Percentiles rank a stretch among this genome's conserved stretches.
phyloP scores from a whole-genome alignment of 2,329 filamentous ascomycete genomes.

The Periconia digitata region DNA sequence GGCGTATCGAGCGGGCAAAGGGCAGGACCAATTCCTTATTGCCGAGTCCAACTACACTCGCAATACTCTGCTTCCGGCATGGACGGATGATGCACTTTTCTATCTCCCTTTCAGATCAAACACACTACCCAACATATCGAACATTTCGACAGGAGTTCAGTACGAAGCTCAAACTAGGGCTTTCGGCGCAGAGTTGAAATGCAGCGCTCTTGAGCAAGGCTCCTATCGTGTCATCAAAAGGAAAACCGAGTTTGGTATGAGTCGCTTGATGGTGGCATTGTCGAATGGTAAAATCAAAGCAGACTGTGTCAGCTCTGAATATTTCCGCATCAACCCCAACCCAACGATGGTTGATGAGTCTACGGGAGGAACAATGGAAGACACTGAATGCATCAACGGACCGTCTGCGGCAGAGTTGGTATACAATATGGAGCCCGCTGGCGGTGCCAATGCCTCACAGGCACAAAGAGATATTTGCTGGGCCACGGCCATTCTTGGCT shows the following conservation, averaged over 20 bases:
- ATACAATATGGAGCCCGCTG: neutral
- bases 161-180: constrained; percentile 34
- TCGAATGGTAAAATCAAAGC: neutral
- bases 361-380: neutral
- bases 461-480: constrained; percentile 22
- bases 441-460: constrained; percentile 16
- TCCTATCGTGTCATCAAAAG: constrained; percentile 1
- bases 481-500: constrained; percentile 26
- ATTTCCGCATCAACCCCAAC: neutral
- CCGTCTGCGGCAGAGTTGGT: constrained; percentile 19
- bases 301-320: neutral
- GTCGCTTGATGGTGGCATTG: constrained; percentile 3
- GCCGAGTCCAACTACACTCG: constrained; percentile 50
- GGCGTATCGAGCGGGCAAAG: constrained; percentile 28
- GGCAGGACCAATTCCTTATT: constrained; percentile 46
- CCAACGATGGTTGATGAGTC: neutral
- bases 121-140: neutral
- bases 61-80: constrained; percentile 51
- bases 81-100: constrained; percentile 50
- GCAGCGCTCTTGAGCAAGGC: constrained; percentile 24
- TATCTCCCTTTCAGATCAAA: constrained; percentile 50
- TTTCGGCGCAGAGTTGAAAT: constrained; percentile 40
- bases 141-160: constrained; percentile 1
- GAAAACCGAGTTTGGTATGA: neutral
- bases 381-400: constrained; percentile 5